phyloP scores from a whole-genome alignment of 495 filamentous ascomycete genomes.

The Penicillium lividum region DNA sequence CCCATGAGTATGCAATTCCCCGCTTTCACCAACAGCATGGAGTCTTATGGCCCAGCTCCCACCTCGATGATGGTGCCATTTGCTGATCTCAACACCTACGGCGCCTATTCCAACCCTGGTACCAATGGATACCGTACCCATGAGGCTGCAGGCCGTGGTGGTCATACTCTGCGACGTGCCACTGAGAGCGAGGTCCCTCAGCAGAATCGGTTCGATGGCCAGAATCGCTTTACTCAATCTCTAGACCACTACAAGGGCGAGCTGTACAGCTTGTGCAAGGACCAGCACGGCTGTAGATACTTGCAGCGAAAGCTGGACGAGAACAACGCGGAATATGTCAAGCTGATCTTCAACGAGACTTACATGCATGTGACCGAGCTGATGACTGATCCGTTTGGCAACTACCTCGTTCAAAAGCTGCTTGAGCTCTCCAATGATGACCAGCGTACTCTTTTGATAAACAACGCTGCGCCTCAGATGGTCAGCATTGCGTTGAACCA shows the following conservation, averaged over 20 bases:
- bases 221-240: slow-evolving; percentile 66
- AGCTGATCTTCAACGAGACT: slow-evolving; percentile 91
- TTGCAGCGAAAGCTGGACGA: slow-evolving; percentile 97
- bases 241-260: slow-evolving; percentile 78
- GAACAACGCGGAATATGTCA: slow-evolving; percentile 74
- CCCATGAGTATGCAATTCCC: slow-evolving; percentile 31
- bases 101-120: slow-evolving; percentile 28
- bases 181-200: slow-evolving; percentile 32
- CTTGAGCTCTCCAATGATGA: slow-evolving; percentile 91
- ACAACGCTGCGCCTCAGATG: slow-evolving; percentile 81
- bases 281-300: slow-evolving; percentile 95
- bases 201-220: background rate
- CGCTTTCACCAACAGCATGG: slow-evolving; percentile 36
- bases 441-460: slow-evolving; percentile 87
- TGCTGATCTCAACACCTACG: slow-evolving; percentile 26
- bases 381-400: slow-evolving; percentile 98
- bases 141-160: slow-evolving; percentile 29
- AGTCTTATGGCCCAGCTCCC: slow-evolving; percentile 31
- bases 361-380: slow-evolving; percentile 90
- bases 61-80: slow-evolving; percentile 35
- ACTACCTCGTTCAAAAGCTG: slow-evolving; percentile 96
- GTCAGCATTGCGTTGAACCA: slow-evolving; percentile 93
- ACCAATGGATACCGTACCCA: slow-evolving; percentile 35
- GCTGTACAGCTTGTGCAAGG: slow-evolving; percentile 88
- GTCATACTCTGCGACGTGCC: slow-evolving; percentile 28